These are phyloP conservation scores for Calonectria multiphialidica DNA, from an alignment of 2,329 filamentous ascomycete species.

Conservation along the genomic window DNA sequence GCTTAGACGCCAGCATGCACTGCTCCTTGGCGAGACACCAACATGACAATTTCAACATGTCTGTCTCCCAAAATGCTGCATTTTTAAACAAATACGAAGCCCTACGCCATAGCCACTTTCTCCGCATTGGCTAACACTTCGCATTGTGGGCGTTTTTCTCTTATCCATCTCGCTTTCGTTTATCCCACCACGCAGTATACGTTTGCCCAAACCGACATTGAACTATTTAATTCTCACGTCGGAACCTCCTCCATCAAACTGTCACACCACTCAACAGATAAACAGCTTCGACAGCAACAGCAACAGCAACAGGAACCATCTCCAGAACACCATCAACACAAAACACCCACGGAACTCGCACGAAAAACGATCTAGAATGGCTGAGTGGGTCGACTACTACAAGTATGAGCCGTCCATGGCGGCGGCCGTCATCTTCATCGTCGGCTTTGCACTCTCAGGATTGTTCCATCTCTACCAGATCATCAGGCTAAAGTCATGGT, in stretches of 20 bases:
- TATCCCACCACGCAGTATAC: background rate
- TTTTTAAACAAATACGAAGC: background rate
- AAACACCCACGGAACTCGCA: background rate
- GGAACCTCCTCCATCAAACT: too few relatives aligned
- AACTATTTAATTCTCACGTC: background rate
- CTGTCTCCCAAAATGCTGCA: background rate
- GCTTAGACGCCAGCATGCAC: background rate
- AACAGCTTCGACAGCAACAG: background rate
- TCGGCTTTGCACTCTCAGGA: background rate
- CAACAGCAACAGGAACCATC: background rate
- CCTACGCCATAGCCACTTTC: background rate
- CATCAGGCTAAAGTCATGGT: conserved; percentile 57
- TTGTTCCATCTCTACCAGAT: conserved; percentile 52
- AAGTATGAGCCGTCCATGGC: background rate
- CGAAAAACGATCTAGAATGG: background rate
- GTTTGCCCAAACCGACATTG: background rate
- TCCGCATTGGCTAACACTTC: background rate
- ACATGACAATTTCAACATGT: background rate
- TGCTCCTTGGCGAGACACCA: background rate
- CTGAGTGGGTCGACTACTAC: background rate
- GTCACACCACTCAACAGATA: background rate
- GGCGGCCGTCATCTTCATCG: conserved; percentile 4
- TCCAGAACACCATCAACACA: background rate
- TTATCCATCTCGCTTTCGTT: background rate
- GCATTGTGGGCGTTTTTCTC: background rate